phyloP scores from a whole-genome alignment of 768 basidiomycete species.

The Suillus weaverae region DNA sequence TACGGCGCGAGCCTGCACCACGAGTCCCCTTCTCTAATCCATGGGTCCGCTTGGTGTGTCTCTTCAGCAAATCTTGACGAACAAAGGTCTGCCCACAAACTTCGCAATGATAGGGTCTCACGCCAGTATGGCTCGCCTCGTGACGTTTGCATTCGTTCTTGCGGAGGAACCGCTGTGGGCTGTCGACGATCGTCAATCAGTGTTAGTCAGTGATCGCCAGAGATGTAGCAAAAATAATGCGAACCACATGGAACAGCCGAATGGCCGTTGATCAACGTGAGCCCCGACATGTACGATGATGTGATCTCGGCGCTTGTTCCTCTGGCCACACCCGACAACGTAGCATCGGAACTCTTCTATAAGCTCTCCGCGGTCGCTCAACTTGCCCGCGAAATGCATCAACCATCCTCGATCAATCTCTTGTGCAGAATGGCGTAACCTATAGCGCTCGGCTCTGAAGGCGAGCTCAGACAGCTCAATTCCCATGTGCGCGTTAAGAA shows the following conservation, averaged over 20 bases:
- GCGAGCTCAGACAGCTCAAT: slow-evolving; percentile 54
- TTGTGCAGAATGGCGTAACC: slow-evolving; percentile 49
- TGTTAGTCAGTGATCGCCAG: slow-evolving; percentile 8
- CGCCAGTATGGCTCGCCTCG: slow-evolving; percentile 61
- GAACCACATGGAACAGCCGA: slow-evolving; percentile 64
- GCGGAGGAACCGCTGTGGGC: slow-evolving; percentile 63
- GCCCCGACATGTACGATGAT: slow-evolving; percentile 74
- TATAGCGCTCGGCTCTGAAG: slow-evolving; percentile 55
- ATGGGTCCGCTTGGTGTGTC: slow-evolving; percentile 64
- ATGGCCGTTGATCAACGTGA: slow-evolving; percentile 69
- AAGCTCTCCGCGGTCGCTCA: slow-evolving; percentile 57
- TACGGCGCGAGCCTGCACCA: slow-evolving; percentile 17
- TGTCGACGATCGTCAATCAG: slow-evolving; percentile 27
- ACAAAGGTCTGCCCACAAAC: slow-evolving; percentile 61
- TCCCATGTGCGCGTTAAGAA: slow-evolving; percentile 66
- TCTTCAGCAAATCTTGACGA: slow-evolving; percentile 66
- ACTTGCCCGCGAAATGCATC: slow-evolving; percentile 64
- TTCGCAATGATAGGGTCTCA: slow-evolving; percentile 57
- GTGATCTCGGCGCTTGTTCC: slow-evolving; percentile 72
- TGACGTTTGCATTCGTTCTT: slow-evolving; percentile 81
- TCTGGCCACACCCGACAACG: slow-evolving; percentile 61
- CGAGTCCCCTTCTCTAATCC: slow-evolving; percentile 36
- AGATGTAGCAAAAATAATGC: slow-evolving; percentile 23
- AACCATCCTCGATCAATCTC: slow-evolving; percentile 70
- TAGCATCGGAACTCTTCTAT: slow-evolving; percentile 68